These are phyloP conservation scores for Pelagomonas calceolata DNA, from an alignment of 108 stramenopile species.

Conservation along the genomic window DNA sequence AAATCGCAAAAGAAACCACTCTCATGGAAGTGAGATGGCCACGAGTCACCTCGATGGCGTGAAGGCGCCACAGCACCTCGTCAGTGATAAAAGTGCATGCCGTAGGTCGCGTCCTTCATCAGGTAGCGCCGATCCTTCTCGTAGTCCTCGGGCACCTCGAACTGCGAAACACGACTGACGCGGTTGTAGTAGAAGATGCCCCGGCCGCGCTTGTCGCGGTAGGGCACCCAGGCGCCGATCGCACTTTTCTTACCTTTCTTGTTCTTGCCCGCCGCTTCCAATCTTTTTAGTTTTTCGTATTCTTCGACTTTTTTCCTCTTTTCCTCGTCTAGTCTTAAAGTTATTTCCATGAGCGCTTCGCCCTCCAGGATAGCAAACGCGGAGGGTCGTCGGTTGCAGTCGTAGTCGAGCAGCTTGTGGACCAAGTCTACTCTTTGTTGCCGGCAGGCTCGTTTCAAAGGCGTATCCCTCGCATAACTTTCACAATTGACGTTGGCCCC, in stretches of 20 bases:
- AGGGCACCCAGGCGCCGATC: constrained; percentile 31
- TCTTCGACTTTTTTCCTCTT: constrained; percentile 4
- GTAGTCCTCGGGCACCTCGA: constrained; percentile 30
- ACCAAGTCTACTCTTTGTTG: constrained; percentile 22
- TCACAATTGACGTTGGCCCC: constrained; percentile 32
- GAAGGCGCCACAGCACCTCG: no score
- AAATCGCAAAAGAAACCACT: no score
- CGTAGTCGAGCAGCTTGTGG: constrained; percentile 29
- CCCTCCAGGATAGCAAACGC: constrained; percentile 32
- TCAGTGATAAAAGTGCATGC: constrained; percentile 45
- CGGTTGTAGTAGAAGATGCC: constrained; percentile 45
- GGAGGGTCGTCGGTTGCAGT: constrained; percentile 7
- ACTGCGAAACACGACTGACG: constrained; percentile 25
- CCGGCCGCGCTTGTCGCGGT: constrained; percentile 27
- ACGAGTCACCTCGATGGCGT: no score
- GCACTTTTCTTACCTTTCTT: background rate
- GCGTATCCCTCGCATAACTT: constrained; percentile 26
- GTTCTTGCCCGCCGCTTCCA: background rate
- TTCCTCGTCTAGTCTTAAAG: constrained; percentile 23
- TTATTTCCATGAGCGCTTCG: constrained; percentile 21
- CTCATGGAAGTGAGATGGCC: no score
- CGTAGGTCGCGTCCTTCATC: constrained; percentile 33
- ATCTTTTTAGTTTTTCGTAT: background rate
- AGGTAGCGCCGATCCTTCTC: constrained; percentile 23
- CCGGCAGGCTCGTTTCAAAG: constrained; percentile 27